phyloP scores from a whole-genome alignment of 805 yeast species.

The Scheffersomyces amazonensis region DNA sequence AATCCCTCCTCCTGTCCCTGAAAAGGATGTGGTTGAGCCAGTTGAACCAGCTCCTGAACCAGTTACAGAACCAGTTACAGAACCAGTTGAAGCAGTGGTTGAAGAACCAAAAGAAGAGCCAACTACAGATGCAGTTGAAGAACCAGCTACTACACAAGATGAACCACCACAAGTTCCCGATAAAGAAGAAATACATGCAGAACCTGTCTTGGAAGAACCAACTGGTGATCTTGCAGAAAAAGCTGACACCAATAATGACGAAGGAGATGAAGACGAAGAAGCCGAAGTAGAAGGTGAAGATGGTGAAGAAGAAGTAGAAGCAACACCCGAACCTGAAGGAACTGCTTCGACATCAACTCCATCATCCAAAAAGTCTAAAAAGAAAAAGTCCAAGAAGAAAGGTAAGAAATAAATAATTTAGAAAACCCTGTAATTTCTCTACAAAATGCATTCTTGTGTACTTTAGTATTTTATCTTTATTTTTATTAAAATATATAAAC shows the following conservation, averaged over 20 bases:
- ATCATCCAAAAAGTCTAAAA: constrained; percentile 8
- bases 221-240: constrained; percentile 1
- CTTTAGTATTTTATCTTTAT: too few species aligned
- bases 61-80: constrained; percentile 1
- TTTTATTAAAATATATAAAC: too few species aligned
- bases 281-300: constrained; percentile 7
- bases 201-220: not conserved
- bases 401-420: constrained; percentile 18
- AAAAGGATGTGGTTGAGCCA: not conserved
- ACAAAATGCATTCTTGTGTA: too few species aligned
- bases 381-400: constrained; percentile 28
- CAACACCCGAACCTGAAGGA: constrained; percentile 4
- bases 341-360: not conserved
- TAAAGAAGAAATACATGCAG: not conserved
- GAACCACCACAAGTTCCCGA: constrained; percentile 1
- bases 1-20: not conserved
- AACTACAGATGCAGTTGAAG: not conserved
- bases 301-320: constrained; percentile 4
- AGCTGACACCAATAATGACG: constrained; percentile 5
- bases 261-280: constrained; percentile 7
- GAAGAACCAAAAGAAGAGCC: not conserved
- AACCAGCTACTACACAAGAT: not conserved
- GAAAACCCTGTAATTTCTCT: too few species aligned
- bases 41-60: not conserved
- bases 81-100: constrained; percentile 3